Evolutionary conservation across 1,284 basidiomycete species (phyloP).

Genomic region (Phlebopus sp.): DNA sequence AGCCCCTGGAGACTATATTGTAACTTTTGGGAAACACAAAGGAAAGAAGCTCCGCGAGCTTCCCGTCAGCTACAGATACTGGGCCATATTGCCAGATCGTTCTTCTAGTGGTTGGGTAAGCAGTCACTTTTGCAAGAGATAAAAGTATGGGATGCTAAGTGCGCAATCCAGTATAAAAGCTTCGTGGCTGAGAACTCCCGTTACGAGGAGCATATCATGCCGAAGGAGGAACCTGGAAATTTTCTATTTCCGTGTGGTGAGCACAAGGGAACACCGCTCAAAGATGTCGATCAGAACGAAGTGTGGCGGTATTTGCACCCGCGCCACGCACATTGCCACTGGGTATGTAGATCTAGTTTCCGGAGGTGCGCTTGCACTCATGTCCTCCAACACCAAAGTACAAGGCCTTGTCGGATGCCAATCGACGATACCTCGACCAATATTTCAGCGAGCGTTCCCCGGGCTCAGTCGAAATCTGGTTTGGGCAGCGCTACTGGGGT

Average conservation of each 20-base stretch:
- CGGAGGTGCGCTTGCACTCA: background rate
- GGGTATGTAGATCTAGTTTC: slow-evolving; percentile 7
- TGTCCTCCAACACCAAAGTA: slow-evolving; percentile 9
- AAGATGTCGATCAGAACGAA: slow-evolving; percentile 10
- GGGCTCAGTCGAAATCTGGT: slow-evolving; percentile 25
- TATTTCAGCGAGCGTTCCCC: slow-evolving; percentile 19
- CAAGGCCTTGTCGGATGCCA: slow-evolving; percentile 7
- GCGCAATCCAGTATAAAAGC: slow-evolving; percentile 11
- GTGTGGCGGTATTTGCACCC: slow-evolving; percentile 17
- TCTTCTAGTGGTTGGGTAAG: slow-evolving; percentile 13
- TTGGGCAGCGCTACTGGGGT: slow-evolving; percentile 17
- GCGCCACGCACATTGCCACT: slow-evolving; percentile 2
- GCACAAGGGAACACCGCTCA: slow-evolving; percentile 3
- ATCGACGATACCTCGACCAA: slow-evolving; percentile 14
- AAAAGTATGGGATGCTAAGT: too few relatives aligned
- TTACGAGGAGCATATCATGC: slow-evolving; percentile 17
- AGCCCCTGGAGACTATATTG: slow-evolving; percentile 13
- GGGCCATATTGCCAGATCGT: slow-evolving; percentile 3
- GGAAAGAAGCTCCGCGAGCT: slow-evolving; percentile 8
- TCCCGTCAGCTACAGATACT: slow-evolving; percentile 1
- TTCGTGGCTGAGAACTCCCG: slow-evolving; percentile 12
- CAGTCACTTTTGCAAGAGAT: background rate
- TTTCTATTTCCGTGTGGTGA: slow-evolving; percentile 5
- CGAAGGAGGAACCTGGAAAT: slow-evolving; percentile 2
- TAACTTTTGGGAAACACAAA: slow-evolving; percentile 10